Evolutionary conservation across 306 rosid species (phyloP).

Genomic region (Citrullus colocynthis): DNA sequence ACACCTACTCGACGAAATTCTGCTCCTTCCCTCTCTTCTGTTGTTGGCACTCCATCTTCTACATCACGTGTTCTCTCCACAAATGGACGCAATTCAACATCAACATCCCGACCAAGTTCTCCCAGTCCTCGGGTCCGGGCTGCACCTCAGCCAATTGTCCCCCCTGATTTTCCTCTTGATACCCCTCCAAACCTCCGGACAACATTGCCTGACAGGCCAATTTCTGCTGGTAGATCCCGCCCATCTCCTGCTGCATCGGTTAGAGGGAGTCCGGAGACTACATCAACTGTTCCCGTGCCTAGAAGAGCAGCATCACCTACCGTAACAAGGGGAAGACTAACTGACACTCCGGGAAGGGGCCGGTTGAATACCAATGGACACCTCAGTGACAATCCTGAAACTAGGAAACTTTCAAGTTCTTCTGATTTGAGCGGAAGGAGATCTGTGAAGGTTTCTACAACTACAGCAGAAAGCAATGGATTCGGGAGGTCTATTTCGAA

Average conservation of each 20-base stretch:
- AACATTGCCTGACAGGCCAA: conserved; percentile 84
- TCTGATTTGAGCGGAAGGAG: conserved; percentile 54
- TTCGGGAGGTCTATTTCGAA: conserved; percentile 91
- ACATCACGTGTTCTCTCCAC: conserved; percentile 29
- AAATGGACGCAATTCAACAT: conserved; percentile 57
- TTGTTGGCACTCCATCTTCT: conserved; percentile 35
- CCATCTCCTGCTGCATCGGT: conserved; percentile 31
- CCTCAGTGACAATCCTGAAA: conserved; percentile 39
- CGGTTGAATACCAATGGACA: conserved; percentile 56
- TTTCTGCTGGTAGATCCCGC: conserved; percentile 90
- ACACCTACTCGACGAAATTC: conserved; percentile 74
- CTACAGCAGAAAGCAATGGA: conserved; percentile 58
- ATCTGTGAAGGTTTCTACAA: conserved; percentile 54
- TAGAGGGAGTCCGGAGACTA: conserved; percentile 53
- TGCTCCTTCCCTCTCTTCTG: conserved; percentile 44
- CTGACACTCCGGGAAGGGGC: conserved; percentile 50
- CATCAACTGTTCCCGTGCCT: conserved; percentile 28
- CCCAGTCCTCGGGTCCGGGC: conserved; percentile 72
- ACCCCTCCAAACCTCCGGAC: conserved; percentile 96
- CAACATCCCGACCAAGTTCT: conserved; percentile 77
- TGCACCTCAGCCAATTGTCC: conserved; percentile 77
- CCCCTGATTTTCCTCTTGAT: conserved; percentile 75
- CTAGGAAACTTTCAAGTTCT: conserved; percentile 36
- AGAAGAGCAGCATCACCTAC: conserved; percentile 74
- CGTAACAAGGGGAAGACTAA: conserved; percentile 60